Evolutionary conservation across 176 grass and related monocot species (phyloP).

Genomic region (Sorghum bicolor): Sorghum_bicolor_NCBIv3 NC_012875.2:59722001-59722500

Average conservation of each 20-base stretch:
- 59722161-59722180: constrained; percentile 48
- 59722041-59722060: constrained; percentile 25
- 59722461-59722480: not conserved
- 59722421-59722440: not conserved
- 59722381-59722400: not conserved
- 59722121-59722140: constrained; percentile 58
- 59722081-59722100: constrained; percentile 55
- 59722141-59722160: constrained; percentile 53
- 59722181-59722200: not conserved
- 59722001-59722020: not conserved
- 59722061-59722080: constrained; percentile 28
- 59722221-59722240: not conserved
- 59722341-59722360: not conserved
- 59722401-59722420: not conserved
- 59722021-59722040: not conserved
- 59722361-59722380: no score
- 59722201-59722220: not conserved
- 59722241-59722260: not conserved
- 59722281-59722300: not conserved
- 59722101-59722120: constrained; percentile 40
- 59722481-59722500: not conserved
- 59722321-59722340: not conserved
- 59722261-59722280: not conserved
- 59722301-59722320: not conserved
- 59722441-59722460: not conserved